phyloP scores from a whole-genome alignment of 306 rosid species.

The Boehmeria nivea region DNA sequence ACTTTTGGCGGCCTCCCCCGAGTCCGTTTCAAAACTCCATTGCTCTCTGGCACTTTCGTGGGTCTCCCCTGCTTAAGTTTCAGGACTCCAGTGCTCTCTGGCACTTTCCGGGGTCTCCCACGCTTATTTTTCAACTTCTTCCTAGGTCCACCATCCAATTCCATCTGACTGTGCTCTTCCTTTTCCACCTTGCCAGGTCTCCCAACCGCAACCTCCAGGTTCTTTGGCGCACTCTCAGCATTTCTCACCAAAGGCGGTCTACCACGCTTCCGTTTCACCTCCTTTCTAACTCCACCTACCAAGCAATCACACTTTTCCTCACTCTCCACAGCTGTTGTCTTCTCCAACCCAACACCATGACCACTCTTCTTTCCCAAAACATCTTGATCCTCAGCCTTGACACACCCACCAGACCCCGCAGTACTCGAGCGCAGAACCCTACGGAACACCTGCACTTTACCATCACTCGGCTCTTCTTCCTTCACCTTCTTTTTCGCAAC shows the following conservation, averaged over 20 bases:
- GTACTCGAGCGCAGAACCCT: conserved; percentile 60
- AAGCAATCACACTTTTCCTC: conserved; percentile 23
- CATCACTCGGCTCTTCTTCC: conserved; percentile 21
- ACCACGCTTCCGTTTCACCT: conserved; percentile 23
- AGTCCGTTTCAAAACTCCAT: conserved; percentile 17
- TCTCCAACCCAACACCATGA: conserved; percentile 24
- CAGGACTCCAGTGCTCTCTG: background rate
- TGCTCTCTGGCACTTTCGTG: conserved; percentile 6
- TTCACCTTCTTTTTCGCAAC: conserved; percentile 23
- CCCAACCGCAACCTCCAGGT: conserved; percentile 29
- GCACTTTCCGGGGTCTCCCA: conserved; percentile 21
- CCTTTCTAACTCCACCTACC: conserved; percentile 5
- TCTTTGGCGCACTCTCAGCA: conserved; percentile 8
- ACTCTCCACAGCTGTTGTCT: conserved; percentile 23
- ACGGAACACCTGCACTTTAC: conserved; percentile 25
- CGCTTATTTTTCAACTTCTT: conserved; percentile 30
- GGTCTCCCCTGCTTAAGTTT: conserved; percentile 28
- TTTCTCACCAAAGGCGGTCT: conserved; percentile 24
- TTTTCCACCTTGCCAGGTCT: conserved; percentile 12
- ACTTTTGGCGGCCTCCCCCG: conserved; percentile 24
- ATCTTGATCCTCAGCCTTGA: conserved; percentile 24
- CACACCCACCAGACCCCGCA: conserved; percentile 20
- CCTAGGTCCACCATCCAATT: conserved; percentile 11
- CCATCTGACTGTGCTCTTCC: background rate
- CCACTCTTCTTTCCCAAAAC: conserved; percentile 17